Conservation (phyloP, 2,329 filamentous ascomycete genomes). For the Talaromyces atroroseus region DNA sequence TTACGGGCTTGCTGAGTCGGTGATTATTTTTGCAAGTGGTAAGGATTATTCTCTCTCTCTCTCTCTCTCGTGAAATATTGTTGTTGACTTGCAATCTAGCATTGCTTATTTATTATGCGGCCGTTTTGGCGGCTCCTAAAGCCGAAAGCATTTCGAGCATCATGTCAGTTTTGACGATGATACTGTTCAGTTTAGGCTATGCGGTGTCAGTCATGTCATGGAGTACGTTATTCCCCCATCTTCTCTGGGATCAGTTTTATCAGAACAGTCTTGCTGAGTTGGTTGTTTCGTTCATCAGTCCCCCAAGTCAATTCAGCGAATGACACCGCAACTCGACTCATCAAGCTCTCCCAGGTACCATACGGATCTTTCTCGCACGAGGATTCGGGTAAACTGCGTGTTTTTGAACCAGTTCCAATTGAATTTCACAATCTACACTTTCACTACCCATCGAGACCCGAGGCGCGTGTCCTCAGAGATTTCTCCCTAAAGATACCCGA, state of each 20-base stretch:
- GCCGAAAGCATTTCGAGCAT: constrained; percentile 53
- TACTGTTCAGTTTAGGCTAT: constrained; percentile 77
- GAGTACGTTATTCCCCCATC: constrained; percentile 30
- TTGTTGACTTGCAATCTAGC: constrained; percentile 37
- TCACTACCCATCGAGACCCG: constrained; percentile 59
- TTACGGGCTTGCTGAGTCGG: constrained; percentile 71
- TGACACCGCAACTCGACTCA: constrained; percentile 65
- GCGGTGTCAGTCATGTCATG: constrained; percentile 64
- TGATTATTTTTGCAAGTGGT: constrained; percentile 63
- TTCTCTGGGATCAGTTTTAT: background rate
- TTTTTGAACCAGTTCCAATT: constrained; percentile 46
- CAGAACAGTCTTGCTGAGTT: constrained; percentile 11
- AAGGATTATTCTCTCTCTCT: constrained; percentile 14
- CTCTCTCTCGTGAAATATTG: background rate
- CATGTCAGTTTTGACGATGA: constrained; percentile 70
- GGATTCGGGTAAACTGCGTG: constrained; percentile 43
- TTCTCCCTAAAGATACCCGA: constrained; percentile 61
- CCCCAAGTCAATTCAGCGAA: constrained; percentile 74
- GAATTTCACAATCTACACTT: constrained; percentile 62
- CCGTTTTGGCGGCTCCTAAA: constrained; percentile 53
- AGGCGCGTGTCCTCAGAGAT: constrained; percentile 52
- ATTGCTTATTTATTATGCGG: constrained; percentile 78
- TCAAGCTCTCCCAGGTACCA: constrained; percentile 63
- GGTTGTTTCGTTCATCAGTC: constrained; percentile 38
- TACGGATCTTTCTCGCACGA: constrained; percentile 52